Base-by-base conservation (phyloP, 805 yeast genomes). In the Wickerhamomyces xylosicus region DNA sequence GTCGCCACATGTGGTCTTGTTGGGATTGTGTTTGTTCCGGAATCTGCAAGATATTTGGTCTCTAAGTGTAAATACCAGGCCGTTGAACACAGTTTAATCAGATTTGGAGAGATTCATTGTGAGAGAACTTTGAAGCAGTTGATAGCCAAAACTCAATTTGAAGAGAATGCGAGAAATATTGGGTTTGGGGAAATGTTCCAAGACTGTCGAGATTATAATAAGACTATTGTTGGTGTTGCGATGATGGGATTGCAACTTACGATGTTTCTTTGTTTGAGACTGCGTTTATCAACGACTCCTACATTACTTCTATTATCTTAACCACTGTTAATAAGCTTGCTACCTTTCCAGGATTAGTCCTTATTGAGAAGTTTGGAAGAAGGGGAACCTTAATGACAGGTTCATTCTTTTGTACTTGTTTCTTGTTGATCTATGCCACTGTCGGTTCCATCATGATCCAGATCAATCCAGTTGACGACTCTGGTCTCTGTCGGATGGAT, bases 21-120 rank as follows among this genome's bases (percentile, higher is more conserved):
- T n/a, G 94, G 92, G 21, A 64, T 85, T 60, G 54, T 72, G 37
- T 65, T 67, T 47, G 71, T 76, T 65, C 86, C 86, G 16, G 87
- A 80, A 62, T 74, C 83, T 29, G 79, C 85, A 43, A 64, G 80
- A 52, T 79, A 57, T 58, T 64, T 77, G 51, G 62, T 73, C 37
- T 73, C 69, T 51, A 64, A 60, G 36, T 66, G 58, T 40, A 51
- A 68, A 35, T 52, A 72, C 38, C 77, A 71, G 15, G 74, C 67
- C 35, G 85, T 85, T 35, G 73, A 62, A 52, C 47, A 42, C 3
- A 68, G 82, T 9, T 61, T 77, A 49, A 74, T 75, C 11, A 45
- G 63, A 3, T 44, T 57, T 8, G 73, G 74, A 21, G 70, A 71
- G 44, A 62, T 64, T 22, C 63, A 66, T 31, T 72, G 74, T 27